Evolutionary conservation across 2,329 filamentous ascomycete genomes (phyloP), one percentile per base, ranked within the genome.

Genomic region (Penicillium capsulatum): DNA sequence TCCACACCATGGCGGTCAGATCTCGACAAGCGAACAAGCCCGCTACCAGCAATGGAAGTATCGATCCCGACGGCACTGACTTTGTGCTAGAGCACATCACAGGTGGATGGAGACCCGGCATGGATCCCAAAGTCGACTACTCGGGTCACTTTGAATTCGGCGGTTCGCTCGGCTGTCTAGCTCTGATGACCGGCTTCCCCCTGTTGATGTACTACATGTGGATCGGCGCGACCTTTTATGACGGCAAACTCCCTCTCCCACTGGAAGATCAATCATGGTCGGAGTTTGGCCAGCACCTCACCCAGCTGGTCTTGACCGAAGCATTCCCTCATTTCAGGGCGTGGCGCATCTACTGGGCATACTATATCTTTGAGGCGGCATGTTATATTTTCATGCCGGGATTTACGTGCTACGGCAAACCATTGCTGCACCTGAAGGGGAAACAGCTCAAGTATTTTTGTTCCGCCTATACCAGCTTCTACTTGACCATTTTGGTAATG

Each of bases 141-240:
- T 49, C 47, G 1, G 50, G 37, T n/a, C 40, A 53, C 6, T 58
- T 75, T 50, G 92, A 98, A 61, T 98, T 97, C 60, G 91, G 91
- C 44, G 92, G 92, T 37, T 80, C 86, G 2, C 61, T 77, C 3
- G 91, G 91, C 34, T 83, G 88, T 31, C 68, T 75, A 7, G 72
- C 77, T 48, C 84, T 96, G 75, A 97, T 97, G 87, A 73, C 86
- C 47, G 80, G 84, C 31, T 98, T 97, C 66, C 92, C 92, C 9
- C 44, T 82, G 17, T 75, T 97, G 52, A 97, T 97, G 91, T 96
- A 86, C 78, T 97, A 96, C 71, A 95, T 97, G 90, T 97, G 89
- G 86, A 82, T 94, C 62, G 92, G 92, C 27, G 85, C 91, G 9
- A 89, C 83, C 19, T 94, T 90, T 70, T 97, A 96, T 69, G 73